Conservation (phyloP, 208 protist species). For the Herpetomonas samuelpessoai region DNA sequence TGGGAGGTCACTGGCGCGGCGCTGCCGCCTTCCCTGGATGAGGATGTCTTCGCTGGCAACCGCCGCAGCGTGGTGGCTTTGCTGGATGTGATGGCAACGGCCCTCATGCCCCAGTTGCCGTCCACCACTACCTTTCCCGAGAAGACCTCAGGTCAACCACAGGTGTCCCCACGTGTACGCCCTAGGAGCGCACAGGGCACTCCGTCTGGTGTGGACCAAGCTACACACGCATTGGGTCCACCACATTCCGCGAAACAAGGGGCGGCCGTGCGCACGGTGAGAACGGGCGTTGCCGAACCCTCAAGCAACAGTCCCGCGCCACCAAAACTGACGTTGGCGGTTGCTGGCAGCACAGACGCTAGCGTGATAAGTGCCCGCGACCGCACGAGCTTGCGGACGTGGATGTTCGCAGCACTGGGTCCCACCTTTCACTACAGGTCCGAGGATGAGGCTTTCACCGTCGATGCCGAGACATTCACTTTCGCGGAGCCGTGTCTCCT, state of each 20-base stretch:
- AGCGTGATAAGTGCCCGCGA: constrained; percentile 7
- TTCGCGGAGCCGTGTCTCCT: constrained; percentile 25
- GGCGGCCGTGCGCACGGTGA: background rate
- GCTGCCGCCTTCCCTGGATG: constrained; percentile 14
- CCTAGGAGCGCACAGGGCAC: no score
- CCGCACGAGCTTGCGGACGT: constrained; percentile 19
- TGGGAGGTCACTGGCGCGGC: constrained; percentile 25
- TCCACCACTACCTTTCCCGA: background rate
- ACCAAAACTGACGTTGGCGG: background rate
- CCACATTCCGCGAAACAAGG: background rate
- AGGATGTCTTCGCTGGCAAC: constrained; percentile 39
- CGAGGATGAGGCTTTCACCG: constrained; percentile 41
- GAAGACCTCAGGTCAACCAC: no score
- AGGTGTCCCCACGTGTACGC: background rate
- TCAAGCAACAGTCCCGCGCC: no score
- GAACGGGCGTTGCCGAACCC: no score
- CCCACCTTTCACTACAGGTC: constrained; percentile 42
- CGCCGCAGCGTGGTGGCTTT: constrained; percentile 7
- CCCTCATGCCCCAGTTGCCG: no score
- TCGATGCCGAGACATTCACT: constrained; percentile 8
- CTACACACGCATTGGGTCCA: background rate
- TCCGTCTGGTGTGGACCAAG: background rate
- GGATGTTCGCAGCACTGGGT: constrained; percentile 49
- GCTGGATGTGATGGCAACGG: background rate
- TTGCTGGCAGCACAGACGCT: background rate